phyloP scores from a whole-genome alignment of 768 basidiomycete species.

The Xerocomus potaroensis region DNA sequence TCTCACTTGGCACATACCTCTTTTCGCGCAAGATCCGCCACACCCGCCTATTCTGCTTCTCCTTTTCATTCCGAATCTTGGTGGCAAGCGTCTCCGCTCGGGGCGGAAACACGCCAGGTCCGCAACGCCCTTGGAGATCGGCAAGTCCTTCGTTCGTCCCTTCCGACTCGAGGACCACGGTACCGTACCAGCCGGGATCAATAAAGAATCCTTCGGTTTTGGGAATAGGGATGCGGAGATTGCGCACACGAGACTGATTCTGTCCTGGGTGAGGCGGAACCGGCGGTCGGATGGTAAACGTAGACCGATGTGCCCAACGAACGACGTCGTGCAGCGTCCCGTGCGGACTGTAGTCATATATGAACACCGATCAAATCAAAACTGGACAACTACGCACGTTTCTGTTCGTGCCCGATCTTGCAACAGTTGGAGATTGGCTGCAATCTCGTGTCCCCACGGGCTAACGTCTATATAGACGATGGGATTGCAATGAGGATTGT shows the following conservation, averaged over 20 bases:
- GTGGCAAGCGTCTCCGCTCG: conserved; percentile 38
- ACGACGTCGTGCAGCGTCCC: conserved; percentile 77
- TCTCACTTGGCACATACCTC: conserved; percentile 50
- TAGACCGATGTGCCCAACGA: conserved; percentile 80
- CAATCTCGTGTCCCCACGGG: conserved; percentile 78
- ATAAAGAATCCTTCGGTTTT: conserved; percentile 52
- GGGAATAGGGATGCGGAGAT: conserved; percentile 45
- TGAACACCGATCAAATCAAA: conserved; percentile 2
- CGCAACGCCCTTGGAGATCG: conserved; percentile 73
- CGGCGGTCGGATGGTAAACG: conserved; percentile 61
- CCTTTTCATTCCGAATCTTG: conserved; percentile 35
- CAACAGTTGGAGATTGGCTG: conserved; percentile 65
- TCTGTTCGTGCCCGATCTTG: conserved; percentile 76
- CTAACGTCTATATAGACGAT: conserved; percentile 69
- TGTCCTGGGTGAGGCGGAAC: conserved; percentile 30
- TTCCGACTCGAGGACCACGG: conserved; percentile 78
- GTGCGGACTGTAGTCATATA: conserved; percentile 53
- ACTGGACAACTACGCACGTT: conserved; percentile 52
- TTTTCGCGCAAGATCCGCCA: conserved; percentile 75
- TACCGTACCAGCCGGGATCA: conserved; percentile 81
- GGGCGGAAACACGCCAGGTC: conserved; percentile 62
- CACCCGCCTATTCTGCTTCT: conserved; percentile 46
- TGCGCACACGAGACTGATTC: conserved; percentile 25
- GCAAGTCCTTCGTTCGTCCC: conserved; percentile 82
- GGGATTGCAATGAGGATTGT: conserved; percentile 51